Evolutionary conservation across 371 early-diverging fungal species (phyloP).

Genomic region (Amoeboaphelidium occidentale): DNA sequence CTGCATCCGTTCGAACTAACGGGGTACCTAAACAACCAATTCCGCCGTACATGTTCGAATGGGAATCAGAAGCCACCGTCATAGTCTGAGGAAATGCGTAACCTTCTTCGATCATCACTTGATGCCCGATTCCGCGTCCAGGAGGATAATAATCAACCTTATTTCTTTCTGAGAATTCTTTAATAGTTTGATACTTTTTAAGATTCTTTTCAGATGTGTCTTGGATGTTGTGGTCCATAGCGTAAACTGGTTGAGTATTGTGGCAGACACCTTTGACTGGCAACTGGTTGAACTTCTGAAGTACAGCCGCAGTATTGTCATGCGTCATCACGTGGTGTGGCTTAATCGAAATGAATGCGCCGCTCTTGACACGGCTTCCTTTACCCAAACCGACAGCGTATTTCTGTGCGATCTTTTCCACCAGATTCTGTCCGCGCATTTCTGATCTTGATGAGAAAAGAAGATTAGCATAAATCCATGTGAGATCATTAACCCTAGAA

Average conservation of each 20-base stretch:
- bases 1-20: constrained; percentile 86
- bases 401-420: constrained; percentile 76
- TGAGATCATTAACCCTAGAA: too few relatives aligned
- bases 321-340: constrained; percentile 83
- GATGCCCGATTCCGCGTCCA: constrained; percentile 89
- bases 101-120: constrained; percentile 85
- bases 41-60: constrained; percentile 95
- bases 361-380: constrained; percentile 40
- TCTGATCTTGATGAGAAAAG: too few relatives aligned
- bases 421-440: constrained; percentile 33
- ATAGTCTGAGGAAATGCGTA: constrained; percentile 75
- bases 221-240: constrained; percentile 89
- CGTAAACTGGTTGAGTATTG: constrained; percentile 75
- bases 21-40: constrained; percentile 81
- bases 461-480: too few relatives aligned
- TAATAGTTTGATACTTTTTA: constrained; percentile 57
- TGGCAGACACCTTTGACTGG: constrained; percentile 8
- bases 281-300: constrained; percentile 35
- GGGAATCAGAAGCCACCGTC: constrained; percentile 88
- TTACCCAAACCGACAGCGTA: constrained; percentile 43
- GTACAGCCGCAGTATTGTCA: constrained; percentile 86
- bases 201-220: constrained; percentile 67
- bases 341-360: constrained; percentile 72
- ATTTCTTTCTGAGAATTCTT: constrained; percentile 49
- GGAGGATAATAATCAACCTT: constrained; percentile 79